Percentiles rank a stretch among this genome's conserved stretches.
These are phyloP conservation scores for Asterochloris erici DNA, from an alignment of 139 green algal genomes.

Conservation along the genomic window DNA sequence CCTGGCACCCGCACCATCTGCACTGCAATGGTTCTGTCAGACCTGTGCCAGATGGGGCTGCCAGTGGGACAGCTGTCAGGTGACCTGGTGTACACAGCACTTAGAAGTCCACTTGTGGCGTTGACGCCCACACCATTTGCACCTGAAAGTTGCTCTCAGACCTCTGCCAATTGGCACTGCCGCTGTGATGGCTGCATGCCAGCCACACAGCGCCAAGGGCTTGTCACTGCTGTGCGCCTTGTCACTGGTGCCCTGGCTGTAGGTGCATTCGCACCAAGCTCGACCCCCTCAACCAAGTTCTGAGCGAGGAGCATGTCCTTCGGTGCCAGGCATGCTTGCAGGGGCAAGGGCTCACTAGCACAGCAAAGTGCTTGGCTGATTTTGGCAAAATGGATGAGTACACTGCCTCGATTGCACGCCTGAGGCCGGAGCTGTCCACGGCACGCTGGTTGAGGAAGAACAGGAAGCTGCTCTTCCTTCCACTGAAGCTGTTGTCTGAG, in stretches of 20 bases:
- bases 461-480: constrained; percentile 71
- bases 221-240: too few species aligned
- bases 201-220: too few species aligned
- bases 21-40: not conserved
- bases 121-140: too few species aligned
- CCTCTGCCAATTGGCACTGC: too few species aligned
- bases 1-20: constrained; percentile 73
- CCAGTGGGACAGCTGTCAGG: too few species aligned
- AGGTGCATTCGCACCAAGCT: not conserved
- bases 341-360: constrained; percentile 45
- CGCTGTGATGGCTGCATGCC: too few species aligned
- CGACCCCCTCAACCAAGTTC: not conserved
- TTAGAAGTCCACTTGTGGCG: too few species aligned
- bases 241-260: too few species aligned
- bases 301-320: too few species aligned
- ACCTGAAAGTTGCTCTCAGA: too few species aligned
- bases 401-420: constrained; percentile 70
- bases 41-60: not conserved
- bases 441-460: constrained; percentile 94
- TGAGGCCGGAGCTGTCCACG: constrained; percentile 83
- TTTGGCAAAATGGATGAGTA: constrained; percentile 77
- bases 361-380: constrained; percentile 81
- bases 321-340: too few species aligned
- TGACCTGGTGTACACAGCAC: too few species aligned
- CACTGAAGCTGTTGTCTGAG: constrained; percentile 59